Percentiles rank a stretch among this genome's conserved stretches.
Evolutionary conservation across 768 basidiomycete genomes (phyloP).

Genomic region (Mycena epipterygia): DNA sequence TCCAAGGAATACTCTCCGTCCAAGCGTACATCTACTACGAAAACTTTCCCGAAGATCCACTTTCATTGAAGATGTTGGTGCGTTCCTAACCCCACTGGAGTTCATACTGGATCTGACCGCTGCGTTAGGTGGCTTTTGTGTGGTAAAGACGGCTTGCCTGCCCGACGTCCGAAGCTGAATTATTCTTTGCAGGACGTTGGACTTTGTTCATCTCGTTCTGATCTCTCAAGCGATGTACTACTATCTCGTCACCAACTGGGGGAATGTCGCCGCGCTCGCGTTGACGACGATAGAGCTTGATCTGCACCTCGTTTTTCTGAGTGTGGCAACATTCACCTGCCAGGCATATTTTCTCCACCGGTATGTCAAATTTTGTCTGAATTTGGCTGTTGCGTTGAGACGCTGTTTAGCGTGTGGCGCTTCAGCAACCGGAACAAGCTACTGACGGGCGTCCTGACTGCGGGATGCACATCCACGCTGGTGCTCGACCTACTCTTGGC

Average conservation of each 20-base stretch:
- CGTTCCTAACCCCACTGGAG: background rate
- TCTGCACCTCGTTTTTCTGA: conserved; percentile 2
- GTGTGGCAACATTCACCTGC: background rate
- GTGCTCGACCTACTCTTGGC: background rate
- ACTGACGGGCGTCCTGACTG: background rate
- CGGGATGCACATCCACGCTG: background rate
- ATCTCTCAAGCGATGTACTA: conserved; percentile 11
- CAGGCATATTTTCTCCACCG: conserved; percentile 6
- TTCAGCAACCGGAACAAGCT: background rate
- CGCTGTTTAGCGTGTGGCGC: background rate
- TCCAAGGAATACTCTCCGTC: conserved; percentile 17
- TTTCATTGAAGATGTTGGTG: background rate
- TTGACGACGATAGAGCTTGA: background rate
- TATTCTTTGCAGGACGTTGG: background rate
- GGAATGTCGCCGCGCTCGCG: conserved; percentile 11
- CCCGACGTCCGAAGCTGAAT: background rate
- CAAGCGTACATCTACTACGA: conserved; percentile 17
- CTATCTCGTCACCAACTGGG: conserved; percentile 9
- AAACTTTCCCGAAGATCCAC: background rate
- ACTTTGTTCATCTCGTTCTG: conserved; percentile 4
- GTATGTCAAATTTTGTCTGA: background rate
- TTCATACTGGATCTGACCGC: background rate
- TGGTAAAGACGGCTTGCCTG: background rate
- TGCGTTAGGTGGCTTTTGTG: background rate
- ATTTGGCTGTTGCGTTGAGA: background rate